Percentiles rank a stretch among this genome's conserved stretches.
phyloP scores from a whole-genome alignment of 257 asterid species.

The Schizonepeta tenuifolia region DNA sequence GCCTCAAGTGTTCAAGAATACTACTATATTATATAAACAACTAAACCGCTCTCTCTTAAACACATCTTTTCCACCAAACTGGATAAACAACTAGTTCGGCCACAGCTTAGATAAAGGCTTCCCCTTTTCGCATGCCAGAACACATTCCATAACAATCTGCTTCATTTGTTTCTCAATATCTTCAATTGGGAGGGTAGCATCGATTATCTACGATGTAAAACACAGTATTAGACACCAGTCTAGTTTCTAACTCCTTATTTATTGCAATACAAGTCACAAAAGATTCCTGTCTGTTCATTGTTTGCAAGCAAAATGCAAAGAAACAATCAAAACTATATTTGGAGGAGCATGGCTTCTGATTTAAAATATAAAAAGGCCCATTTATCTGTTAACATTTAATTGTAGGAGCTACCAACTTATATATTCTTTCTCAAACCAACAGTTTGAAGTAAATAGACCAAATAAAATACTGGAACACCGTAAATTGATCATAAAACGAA shows the following conservation, averaged over 20 bases:
- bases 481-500: not conserved
- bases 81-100: slow-evolving; percentile 38
- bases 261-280: not conserved
- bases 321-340: not conserved
- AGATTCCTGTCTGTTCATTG: not conserved
- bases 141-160: slow-evolving; percentile 53
- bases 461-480: not conserved
- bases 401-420: slow-evolving; percentile 1
- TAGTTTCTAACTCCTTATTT: too few relatives aligned
- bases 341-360: not conserved
- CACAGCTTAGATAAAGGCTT: slow-evolving; percentile 70
- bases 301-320: not conserved
- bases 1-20: too few relatives aligned
- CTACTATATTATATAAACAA: too few relatives aligned
- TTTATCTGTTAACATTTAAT: not conserved
- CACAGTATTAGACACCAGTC: not conserved
- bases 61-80: not conserved
- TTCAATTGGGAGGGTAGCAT: slow-evolving; percentile 73
- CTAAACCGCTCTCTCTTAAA: not conserved
- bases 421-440: not conserved
- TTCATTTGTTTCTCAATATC: slow-evolving; percentile 68
- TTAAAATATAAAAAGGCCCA: not conserved
- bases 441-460: not conserved
- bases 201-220: slow-evolving; percentile 55
- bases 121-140: slow-evolving; percentile 59